These are phyloP conservation scores for Clarireedia paspali DNA, from an alignment of 2,329 filamentous ascomycete genomes.

Conservation along the genomic window DNA sequence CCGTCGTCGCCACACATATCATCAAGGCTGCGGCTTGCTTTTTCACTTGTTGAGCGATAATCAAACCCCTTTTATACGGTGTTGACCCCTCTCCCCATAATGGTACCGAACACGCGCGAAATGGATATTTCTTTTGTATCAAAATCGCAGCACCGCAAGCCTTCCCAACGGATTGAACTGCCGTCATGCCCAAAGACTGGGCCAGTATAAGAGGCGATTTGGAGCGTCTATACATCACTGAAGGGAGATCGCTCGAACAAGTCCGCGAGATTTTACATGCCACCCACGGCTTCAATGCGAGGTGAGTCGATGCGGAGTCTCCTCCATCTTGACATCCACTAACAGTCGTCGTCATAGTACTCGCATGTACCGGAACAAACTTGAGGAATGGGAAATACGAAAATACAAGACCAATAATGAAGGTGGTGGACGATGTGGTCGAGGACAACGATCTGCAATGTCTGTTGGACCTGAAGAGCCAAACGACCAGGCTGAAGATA, in stretches of 20 bases:
- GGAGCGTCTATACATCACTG: conserved; percentile 14
- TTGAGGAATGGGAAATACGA: conserved; percentile 9
- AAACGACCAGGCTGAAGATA: background rate
- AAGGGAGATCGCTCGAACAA: conserved; percentile 12
- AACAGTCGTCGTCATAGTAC: background rate
- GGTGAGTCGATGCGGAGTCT: conserved; percentile 7
- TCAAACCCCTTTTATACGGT: too few species aligned
- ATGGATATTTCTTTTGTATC: background rate
- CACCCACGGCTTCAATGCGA: conserved; percentile 14
- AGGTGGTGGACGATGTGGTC: background rate
- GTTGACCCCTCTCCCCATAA: too few species aligned
- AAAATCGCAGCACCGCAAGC: background rate
- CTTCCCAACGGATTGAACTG: background rate
- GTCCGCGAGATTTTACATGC: conserved; percentile 11
- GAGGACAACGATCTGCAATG: background rate
- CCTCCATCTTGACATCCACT: background rate
- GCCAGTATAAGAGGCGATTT: conserved; percentile 13
- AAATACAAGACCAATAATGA: conserved; percentile 11
- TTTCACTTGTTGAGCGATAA: too few species aligned
- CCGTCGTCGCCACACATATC: background rate
- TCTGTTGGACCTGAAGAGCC: background rate
- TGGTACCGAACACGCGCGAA: background rate
- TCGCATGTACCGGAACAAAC: conserved; percentile 13
- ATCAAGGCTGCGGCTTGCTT: background rate
- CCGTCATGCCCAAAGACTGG: conserved; percentile 17